Conservation (phyloP, 176 grass and related monocot species). For the Eremochloa ophiuroides region DNA sequence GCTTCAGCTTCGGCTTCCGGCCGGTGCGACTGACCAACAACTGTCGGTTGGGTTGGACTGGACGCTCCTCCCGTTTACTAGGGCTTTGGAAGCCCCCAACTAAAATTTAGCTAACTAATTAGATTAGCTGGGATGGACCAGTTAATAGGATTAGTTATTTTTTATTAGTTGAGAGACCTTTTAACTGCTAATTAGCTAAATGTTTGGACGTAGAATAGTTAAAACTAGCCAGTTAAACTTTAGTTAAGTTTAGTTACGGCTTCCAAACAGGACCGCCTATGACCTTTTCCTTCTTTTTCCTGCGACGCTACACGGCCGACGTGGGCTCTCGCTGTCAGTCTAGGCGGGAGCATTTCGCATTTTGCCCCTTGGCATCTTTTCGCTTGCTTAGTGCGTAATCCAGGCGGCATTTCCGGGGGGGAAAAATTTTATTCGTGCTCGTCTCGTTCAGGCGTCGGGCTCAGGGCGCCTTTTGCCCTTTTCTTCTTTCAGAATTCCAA, state of each 20-base stretch:
- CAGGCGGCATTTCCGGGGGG: neutral
- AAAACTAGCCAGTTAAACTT: too few species aligned
- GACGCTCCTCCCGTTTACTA: neutral
- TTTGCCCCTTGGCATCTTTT: neutral
- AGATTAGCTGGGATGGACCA: too few species aligned
- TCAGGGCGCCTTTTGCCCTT: neutral
- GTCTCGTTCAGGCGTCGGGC: neutral
- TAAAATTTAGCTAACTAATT: too few species aligned
- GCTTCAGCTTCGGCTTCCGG: slow-evolving; percentile 2
- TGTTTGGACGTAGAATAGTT: too few species aligned
- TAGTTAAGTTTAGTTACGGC: too few species aligned
- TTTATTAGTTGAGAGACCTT: too few species aligned
- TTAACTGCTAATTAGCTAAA: too few species aligned
- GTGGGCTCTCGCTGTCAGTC: neutral
- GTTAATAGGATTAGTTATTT: too few species aligned
- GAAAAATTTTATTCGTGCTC: slow-evolving; percentile 22
- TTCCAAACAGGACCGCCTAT: too few species aligned
- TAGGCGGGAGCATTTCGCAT: neutral
- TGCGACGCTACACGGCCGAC: neutral
- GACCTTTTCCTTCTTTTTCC: neutral
- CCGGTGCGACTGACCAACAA: neutral
- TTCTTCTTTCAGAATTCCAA: neutral
- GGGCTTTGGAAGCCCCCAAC: too few species aligned
- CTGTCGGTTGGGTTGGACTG: slow-evolving; percentile 3
- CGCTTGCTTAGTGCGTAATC: neutral